Base-by-base conservation (phyloP, 2,329 filamentous ascomycete species). In the Sphaceloma murrayae region DNA sequence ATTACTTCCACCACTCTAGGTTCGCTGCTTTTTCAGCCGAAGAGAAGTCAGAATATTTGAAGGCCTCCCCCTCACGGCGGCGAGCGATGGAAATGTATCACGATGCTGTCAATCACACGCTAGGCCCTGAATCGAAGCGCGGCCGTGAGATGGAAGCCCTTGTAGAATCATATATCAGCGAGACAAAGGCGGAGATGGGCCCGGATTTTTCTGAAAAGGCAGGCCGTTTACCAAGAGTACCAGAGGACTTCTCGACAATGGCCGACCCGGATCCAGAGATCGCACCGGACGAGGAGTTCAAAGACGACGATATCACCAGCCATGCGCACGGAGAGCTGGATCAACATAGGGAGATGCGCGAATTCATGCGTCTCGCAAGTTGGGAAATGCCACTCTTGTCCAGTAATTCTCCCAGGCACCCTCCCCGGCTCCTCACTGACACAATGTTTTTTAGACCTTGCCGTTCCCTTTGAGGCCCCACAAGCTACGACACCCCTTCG, bases 341-440 rank as follows among this genome's bases (percentile, higher is more conserved):
- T 56, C 75, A 91, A 62, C 80, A 93, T 56, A 75, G 89, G 51
- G 88, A 96, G 64, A 73, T 89, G 60, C 76, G 91, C 68, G 79
- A 94, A 57, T 95, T 94, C 62, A 80, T 84, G 36, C 76, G 91
- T 43, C 71, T 94, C 54, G 79, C 84, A 34, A 86, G 87, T 17
- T 98, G 91, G 88, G 91, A 98, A 64, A 85, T 98, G 82, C 91
- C 91, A 7, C 67, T 94, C 50, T 70, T 98, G 48, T 78, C 80
- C 47, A 84, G 88, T 94, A 75, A 13, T 48, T 46, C 18, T n/a
- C 6, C 10, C 17, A 16, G 13, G 21, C 19, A 18, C 30, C 22
- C 16, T 24, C 5, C 36, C 9, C 7, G 2, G 10, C 13, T 13
- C 27, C 11, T 18, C 14, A 36, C 33, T 44, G 34, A 38, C 44